phyloP scores from a whole-genome alignment of 73 alveolate genomes.

The Paraurostyla sp. region DNA sequence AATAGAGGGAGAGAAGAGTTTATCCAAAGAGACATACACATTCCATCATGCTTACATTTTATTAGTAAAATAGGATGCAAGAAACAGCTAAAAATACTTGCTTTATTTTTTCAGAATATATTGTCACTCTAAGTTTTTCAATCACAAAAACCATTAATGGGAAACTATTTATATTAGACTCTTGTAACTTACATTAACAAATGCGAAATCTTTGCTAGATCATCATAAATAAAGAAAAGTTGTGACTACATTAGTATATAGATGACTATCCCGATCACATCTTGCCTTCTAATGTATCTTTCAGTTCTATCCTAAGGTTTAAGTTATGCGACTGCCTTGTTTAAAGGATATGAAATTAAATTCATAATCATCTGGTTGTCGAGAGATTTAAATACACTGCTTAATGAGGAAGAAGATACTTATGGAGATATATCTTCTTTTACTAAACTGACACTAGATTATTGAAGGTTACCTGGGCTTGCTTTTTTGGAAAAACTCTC shows the following conservation, averaged over 20 bases:
- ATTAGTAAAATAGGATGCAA: not conserved
- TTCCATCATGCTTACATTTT: not conserved
- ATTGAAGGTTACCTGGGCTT: conserved; percentile 4
- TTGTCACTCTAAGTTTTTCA: not conserved
- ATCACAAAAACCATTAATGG: not conserved
- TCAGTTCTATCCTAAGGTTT: not conserved
- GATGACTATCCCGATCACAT: not conserved
- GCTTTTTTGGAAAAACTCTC: not conserved
- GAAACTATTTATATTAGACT: not conserved
- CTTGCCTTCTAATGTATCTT: not conserved
- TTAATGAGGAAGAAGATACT: not conserved
- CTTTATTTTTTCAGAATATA: not conserved
- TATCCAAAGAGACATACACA: not conserved
- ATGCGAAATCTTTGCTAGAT: not conserved
- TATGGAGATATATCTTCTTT: not conserved
- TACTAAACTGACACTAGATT: not conserved
- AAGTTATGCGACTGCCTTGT: not conserved
- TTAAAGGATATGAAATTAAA: not conserved
- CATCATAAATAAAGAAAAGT: not conserved
- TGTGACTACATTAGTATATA: not conserved
- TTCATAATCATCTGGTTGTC: not conserved
- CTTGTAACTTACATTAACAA: not conserved
- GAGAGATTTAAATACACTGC: not conserved
- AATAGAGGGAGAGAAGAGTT: not conserved
- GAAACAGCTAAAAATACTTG: not conserved